A percentile compares a stretch with the other conserved stretches of the same genome.
phyloP scores from a whole-genome alignment of 192 early-diverging fungal species.

The Backusella macrospora region DNA sequence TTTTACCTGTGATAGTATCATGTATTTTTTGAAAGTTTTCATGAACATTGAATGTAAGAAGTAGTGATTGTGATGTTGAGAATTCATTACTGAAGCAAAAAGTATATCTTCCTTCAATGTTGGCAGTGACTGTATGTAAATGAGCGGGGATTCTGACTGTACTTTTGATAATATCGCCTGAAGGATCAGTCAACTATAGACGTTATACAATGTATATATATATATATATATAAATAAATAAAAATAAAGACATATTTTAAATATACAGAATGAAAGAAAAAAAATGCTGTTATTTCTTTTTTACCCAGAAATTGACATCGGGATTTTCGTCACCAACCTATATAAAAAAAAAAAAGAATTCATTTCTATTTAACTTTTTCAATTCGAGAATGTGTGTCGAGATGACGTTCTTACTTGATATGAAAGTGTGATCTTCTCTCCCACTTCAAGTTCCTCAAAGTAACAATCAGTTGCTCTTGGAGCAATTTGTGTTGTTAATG shows the following conservation, averaged over 20 bases:
- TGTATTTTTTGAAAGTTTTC: slow-evolving; percentile 46
- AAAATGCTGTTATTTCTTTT: too few species aligned
- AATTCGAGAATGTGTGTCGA: neutral
- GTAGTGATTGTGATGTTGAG: slow-evolving; percentile 62
- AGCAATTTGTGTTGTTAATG: slow-evolving; percentile 22
- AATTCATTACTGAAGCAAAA: slow-evolving; percentile 82
- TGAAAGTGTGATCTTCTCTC: slow-evolving; percentile 66
- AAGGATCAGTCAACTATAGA: slow-evolving; percentile 48
- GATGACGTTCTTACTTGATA: slow-evolving; percentile 50
- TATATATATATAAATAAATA: neutral
- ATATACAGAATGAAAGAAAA: too few species aligned
- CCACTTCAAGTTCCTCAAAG: slow-evolving; percentile 61
- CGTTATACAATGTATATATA: neutral
- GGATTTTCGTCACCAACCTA: slow-evolving; percentile 63
- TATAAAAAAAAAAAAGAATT: neutral
- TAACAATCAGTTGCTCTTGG: slow-evolving; percentile 54
- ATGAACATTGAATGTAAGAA: slow-evolving; percentile 60
- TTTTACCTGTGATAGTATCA: slow-evolving; percentile 37
- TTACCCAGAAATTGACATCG: slow-evolving; percentile 73
- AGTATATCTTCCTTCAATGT: slow-evolving; percentile 58
- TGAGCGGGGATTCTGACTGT: slow-evolving; percentile 42
- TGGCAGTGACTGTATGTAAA: slow-evolving; percentile 48
- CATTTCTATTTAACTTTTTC: neutral
- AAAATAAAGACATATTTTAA: too few species aligned
- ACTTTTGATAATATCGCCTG: slow-evolving; percentile 37